phyloP scores from a whole-genome alignment of 306 rosid species.

The Trifolium dubium region DNA sequence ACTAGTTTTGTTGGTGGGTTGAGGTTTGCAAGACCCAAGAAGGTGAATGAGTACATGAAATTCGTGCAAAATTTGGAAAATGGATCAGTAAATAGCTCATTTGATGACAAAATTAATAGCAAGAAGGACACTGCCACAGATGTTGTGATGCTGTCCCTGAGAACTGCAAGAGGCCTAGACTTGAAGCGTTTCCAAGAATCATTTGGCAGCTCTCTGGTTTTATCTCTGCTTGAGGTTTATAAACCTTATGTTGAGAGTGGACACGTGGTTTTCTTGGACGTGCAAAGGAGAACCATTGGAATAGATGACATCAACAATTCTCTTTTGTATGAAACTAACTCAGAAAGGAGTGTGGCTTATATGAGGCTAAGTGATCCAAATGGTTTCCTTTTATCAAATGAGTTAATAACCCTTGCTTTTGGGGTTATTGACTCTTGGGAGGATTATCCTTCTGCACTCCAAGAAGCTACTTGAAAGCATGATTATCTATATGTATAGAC shows the following conservation, averaged over 20 bases:
- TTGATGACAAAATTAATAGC: conserved; percentile 31
- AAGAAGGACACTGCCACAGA: conserved; percentile 80
- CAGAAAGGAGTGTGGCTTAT: conserved; percentile 45
- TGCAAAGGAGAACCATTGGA: conserved; percentile 52
- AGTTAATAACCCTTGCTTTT: conserved; percentile 84
- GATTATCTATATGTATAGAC: conserved; percentile 11
- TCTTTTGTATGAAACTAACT: conserved; percentile 33
- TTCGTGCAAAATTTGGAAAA: conserved; percentile 78
- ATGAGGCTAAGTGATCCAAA: conserved; percentile 87
- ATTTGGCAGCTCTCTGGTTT: conserved; percentile 61
- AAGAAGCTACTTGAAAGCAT: conserved; percentile 35
- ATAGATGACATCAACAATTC: conserved; percentile 48
- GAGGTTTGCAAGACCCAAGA: conserved; percentile 84
- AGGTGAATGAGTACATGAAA: conserved; percentile 61
- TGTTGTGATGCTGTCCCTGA: conserved; percentile 83
- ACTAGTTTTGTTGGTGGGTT: conserved; percentile 77
- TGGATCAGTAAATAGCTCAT: conserved; percentile 54
- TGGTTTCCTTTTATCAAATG: conserved; percentile 91
- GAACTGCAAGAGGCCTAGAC: conserved; percentile 81
- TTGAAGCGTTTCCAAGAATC: conserved; percentile 59
- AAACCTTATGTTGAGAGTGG: conserved; percentile 78
- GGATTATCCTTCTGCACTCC: conserved; percentile 5
- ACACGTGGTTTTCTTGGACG: conserved; percentile 74
- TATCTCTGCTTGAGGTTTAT: conserved; percentile 64
- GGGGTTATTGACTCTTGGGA: conserved; percentile 65